Evolutionary conservation across 768 basidiomycete species (phyloP), one percentile per base, ranked within the genome.

Genomic region (Panaeolus papilionaceus): DNA sequence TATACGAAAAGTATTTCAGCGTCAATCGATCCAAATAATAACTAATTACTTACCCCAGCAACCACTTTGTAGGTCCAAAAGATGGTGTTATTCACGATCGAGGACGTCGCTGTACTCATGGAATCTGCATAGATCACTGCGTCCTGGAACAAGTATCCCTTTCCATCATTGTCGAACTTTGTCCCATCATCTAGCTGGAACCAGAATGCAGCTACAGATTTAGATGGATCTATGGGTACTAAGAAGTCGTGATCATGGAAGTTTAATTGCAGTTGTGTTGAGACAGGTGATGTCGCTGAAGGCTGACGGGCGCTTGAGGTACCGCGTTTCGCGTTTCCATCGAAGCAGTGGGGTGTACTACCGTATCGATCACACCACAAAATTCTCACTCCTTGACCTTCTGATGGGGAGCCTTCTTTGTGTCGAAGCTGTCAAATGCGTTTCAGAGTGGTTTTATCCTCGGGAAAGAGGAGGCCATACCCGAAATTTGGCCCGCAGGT

Each of bases 141-240:
- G 70, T 85, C 84, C 70, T 85, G 84, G 20, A 84, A 68, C 14
- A 74, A 67, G 69, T 84, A 85, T n/a, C 78, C 78, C n/a, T 69
- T 70, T 1, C 85, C 84, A n/a, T 75, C 79, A 66, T 85, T 85
- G 40, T 83, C 77, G 66, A 83, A 79, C 0, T 72, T 74, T 0
- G 78, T 78, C 5, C 79, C 77, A 66, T 85, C 83, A 67, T 85
- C 79, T 4, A 85, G 80, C 20, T 79, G 75, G 71, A 86, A 86
- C 83, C 83, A 85, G 71, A 85, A 85, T 38, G 80, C 81, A 38
- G 82, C 78, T 63, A 86, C 77, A 18, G 84, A 84, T 12, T 73
- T 74, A 4, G 77, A 66, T 7, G 79, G 67, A 70, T 81, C 73
- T 66, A 85, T 77, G 2, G 80, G 80, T 4, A 81, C 81, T n/a